These are phyloP conservation scores for Wickerhamiella australiensis DNA, from an alignment of 805 yeast genomes.

Conservation along the genomic window DNA sequence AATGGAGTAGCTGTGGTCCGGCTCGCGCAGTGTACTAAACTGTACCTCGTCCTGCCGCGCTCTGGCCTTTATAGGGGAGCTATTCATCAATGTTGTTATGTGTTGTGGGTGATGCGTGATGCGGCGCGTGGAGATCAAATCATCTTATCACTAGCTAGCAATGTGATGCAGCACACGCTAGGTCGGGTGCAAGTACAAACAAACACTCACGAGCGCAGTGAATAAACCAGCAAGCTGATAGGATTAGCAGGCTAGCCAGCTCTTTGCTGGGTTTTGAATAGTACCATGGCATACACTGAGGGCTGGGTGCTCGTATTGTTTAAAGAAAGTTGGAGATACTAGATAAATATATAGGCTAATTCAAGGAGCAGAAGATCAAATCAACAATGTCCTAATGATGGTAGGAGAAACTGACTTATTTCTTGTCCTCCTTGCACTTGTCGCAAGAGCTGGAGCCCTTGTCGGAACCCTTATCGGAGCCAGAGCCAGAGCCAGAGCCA, in stretches of 20 bases:
- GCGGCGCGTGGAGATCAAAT: no score
- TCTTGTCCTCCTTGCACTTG: conserved; percentile 7
- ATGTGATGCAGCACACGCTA: not conserved
- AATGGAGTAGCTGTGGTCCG: not conserved
- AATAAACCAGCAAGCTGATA: no score
- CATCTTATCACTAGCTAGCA: no score
- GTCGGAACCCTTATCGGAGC: not conserved
- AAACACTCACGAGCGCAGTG: no score
- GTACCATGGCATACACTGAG: no score
- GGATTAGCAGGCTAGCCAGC: no score
- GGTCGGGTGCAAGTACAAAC: no score
- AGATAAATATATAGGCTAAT: not conserved
- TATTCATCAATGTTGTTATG: not conserved
- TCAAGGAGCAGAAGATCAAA: no score
- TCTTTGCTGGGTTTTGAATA: no score
- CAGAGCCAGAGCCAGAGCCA: not conserved
- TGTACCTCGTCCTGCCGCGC: not conserved
- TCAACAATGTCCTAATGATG: no score
- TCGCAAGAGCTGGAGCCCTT: not conserved
- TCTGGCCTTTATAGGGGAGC: not conserved
- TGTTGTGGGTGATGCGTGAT: not conserved
- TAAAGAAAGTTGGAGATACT: no score
- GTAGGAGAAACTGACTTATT: conserved; percentile 9
- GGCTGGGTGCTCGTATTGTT: no score
- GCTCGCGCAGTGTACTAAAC: not conserved